Conservation (phyloP, 768 basidiomycete genomes). For the Holtermannia corniformis region DNA sequence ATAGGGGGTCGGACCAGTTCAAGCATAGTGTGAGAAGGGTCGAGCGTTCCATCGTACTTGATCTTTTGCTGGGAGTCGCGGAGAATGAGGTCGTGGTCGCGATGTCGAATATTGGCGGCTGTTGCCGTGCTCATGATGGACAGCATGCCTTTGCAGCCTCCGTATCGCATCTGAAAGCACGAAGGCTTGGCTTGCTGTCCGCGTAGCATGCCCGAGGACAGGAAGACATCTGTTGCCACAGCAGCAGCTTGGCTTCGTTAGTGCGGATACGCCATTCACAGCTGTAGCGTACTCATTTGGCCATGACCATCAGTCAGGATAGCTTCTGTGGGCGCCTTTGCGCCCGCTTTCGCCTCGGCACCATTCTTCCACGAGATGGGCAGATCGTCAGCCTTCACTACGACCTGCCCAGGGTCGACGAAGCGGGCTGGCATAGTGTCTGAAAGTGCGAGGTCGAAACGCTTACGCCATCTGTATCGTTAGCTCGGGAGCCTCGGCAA, state of each 20-base stretch:
- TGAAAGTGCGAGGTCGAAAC: constrained; percentile 24
- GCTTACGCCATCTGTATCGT: constrained; percentile 21
- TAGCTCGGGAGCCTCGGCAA: neutral
- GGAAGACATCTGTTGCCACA: constrained; percentile 14
- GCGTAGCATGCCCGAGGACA: neutral
- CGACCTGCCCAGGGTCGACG: constrained; percentile 5
- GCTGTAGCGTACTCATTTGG: constrained; percentile 23
- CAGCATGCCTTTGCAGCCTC: constrained; percentile 29
- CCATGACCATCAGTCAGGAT: constrained; percentile 34
- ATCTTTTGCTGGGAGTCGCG: constrained; percentile 31
- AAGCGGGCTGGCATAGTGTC: constrained; percentile 19
- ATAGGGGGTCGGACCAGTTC: constrained; percentile 18
- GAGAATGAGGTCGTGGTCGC: constrained; percentile 20
- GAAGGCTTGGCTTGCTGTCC: constrained; percentile 9
- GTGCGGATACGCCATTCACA: neutral
- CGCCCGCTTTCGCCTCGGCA: neutral
- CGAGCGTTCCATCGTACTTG: constrained; percentile 3
- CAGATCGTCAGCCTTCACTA: constrained; percentile 17
- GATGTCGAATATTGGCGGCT: constrained; percentile 3
- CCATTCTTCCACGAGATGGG: neutral
- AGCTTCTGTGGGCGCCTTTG: constrained; percentile 16
- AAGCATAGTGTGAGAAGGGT: constrained; percentile 15
- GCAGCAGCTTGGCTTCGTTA: constrained; percentile 8
- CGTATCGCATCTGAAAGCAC: constrained; percentile 27
- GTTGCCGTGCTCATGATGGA: constrained; percentile 20